Base-by-base conservation (phyloP, 139 green algal species). In the Picochlorum sp. region DNA sequence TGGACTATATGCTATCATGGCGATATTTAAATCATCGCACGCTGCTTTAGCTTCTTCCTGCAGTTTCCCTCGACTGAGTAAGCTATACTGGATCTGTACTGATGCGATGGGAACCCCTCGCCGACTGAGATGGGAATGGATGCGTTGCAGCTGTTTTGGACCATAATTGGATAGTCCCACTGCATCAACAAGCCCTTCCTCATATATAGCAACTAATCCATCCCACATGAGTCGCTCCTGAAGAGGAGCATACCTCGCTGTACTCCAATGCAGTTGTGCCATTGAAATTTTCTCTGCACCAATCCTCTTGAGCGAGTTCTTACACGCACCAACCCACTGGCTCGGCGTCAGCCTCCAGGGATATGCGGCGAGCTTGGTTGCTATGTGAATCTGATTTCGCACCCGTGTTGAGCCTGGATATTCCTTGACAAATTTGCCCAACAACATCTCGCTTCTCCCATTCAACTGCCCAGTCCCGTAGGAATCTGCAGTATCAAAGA, bases 1-100 rank as follows among this genome's bases (percentile, higher is more conserved):
- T 2, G 92, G 92, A 30, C 64, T 85, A 82, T 98, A 98, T 9
- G 87, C 77, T 61, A 98, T 98, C 18, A 98, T 56, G 0, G 70
- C 50, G 9, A 98, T 71, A 13, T 90, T 92, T 8, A 97, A 80
- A 56, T 96, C 91, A n/a, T 87, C 73, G 52, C 85, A 94, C 9
- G 69, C 65, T 11, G 70, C 78, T 70, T 84, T 82, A 21, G 80
- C 65, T 10, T 83, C 78, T 20, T 73, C 61, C 73, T 95, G 84
- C 23, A 80, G 58, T 0, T 72, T 68, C 10, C 81, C 83, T 8
- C 66, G 78, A 60, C 77, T 90, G 5, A 98, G 72, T 41, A 98
- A 76, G 8, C 79, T 90, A 69, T 87, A 96, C 78, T 98, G 92
- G 61, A 97, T 83, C 83, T 95, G 85, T 49, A 74, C 15, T 28